Conservation (phyloP, 2,329 filamentous ascomycete species). For the Trichophyton benhamiae region DNA sequence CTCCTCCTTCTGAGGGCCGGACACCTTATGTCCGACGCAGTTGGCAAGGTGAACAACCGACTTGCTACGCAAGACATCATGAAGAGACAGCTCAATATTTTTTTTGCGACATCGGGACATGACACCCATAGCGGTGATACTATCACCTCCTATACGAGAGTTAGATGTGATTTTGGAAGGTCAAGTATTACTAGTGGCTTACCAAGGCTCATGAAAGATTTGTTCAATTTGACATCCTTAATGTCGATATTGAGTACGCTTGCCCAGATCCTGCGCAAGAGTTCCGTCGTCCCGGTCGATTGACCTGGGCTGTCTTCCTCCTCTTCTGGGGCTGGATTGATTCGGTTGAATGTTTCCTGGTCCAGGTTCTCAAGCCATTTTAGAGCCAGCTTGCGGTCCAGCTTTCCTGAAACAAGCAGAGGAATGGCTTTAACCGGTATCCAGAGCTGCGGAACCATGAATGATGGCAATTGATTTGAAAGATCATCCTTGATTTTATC, state of each 20-base stretch:
- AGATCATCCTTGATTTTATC: conserved; percentile 27
- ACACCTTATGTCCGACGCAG: conserved; percentile 21
- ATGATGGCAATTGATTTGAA: conserved; percentile 22
- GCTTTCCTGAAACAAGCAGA: conserved; percentile 11
- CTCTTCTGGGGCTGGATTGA: conserved; percentile 26
- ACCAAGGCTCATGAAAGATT: conserved; percentile 28
- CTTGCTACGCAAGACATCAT: conserved; percentile 37
- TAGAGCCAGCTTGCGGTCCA: conserved; percentile 23
- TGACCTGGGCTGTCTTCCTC: conserved; percentile 1
- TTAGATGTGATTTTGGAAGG: background rate
- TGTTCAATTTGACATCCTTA: conserved; percentile 23
- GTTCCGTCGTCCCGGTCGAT: conserved; percentile 13
- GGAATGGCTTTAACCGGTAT: conserved; percentile 10
- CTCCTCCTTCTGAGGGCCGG: conserved; percentile 13
- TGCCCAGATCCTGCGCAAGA: conserved; percentile 21
- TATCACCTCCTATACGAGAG: conserved; percentile 33
- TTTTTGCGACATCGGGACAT: conserved; percentile 36
- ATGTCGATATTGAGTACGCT: conserved; percentile 26
- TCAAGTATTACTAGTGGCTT: background rate
- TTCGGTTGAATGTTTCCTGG: conserved; percentile 28
- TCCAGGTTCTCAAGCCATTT: conserved; percentile 36
- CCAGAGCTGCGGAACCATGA: conserved; percentile 13
- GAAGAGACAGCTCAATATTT: conserved; percentile 35
- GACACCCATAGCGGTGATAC: conserved; percentile 40
- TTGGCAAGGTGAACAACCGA: conserved; percentile 31